Conservation (phyloP, 768 basidiomycete genomes). For the Mycena galericulata region DNA sequence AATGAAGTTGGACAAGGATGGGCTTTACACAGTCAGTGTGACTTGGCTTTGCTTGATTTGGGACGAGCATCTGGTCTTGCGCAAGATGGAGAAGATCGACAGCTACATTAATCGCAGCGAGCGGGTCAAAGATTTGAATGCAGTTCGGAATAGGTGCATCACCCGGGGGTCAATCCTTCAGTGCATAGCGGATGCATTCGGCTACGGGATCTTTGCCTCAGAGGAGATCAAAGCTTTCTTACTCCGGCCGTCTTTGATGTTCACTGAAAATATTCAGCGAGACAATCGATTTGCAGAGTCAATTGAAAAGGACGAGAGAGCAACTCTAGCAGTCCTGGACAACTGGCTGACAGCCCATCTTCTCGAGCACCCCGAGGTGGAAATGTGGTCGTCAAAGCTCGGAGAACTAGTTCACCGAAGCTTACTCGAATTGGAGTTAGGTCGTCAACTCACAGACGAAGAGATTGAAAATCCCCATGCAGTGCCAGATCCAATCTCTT, state of each 20-base stretch:
- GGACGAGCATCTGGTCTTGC: slow-evolving; percentile 7
- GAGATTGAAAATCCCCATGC: background rate
- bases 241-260: background rate
- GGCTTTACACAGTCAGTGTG: background rate
- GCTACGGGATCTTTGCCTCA: slow-evolving; percentile 9
- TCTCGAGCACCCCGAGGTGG: background rate
- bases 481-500: too few relatives aligned
- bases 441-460: background rate
- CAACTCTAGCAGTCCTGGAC: background rate
- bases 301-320: background rate
- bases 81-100: background rate
- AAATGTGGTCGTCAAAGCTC: background rate
- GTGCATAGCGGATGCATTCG: slow-evolving; percentile 1
- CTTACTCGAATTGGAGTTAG: background rate
- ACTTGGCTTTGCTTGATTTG: background rate
- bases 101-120: background rate
- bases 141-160: slow-evolving; percentile 3
- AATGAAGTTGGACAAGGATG: background rate
- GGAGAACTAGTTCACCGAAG: background rate
- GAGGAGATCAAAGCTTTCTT: background rate
- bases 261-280: background rate
- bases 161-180: slow-evolving; percentile 10
- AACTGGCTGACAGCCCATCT: background rate
- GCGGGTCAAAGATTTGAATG: too few relatives aligned
- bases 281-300: background rate